Base-by-base conservation (phyloP, 208 protist genomes). In the Tritrichomonas musculus region DNA sequence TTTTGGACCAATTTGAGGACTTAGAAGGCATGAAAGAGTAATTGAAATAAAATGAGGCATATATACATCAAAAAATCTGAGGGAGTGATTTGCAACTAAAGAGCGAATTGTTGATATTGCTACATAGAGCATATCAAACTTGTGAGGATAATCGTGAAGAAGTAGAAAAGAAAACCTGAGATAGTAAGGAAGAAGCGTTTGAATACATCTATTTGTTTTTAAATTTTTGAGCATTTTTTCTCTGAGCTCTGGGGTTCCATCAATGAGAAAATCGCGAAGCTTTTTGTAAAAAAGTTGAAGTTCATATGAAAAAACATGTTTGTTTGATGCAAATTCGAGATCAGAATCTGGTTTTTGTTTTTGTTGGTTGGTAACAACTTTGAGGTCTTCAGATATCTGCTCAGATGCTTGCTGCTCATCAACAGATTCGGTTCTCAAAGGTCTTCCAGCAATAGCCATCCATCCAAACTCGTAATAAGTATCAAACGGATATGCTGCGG, bases 121-220 rank as follows among this genome's bases (percentile, higher is more conserved):
- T 39, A 36, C 20, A 50, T 88, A 88, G 2, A 88, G 20, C 41
- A 27, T 57, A n/a, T 57, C 77, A 17, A 27, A 88, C 9, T 39
- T 27, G 57, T 88, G 1, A 2, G 77, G 77, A 39, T 88, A 27
- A 57, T 88, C 77, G n/a, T 27, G 25, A 11, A 57, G 39, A 39
- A 53, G n/a, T 8, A 57, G 8, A 36, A 88, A n/a, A 0, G 47
- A 88, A 57, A 88, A 88, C 39, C 77, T 53, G 1, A 88, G n/a
- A 88, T 57, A 88, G 57, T 88, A 88, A 60, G 77, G 77, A 60
- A 88, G 41, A 22, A 88, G 27, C 9, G 77, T 60, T 47, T 88
- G 77, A 88, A 88, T 88, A 17, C 3, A 88, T 17, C 14, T 20
- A 3, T 25, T 22, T 39, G 30, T 39, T 39, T 44, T 0, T 39